Evolutionary conservation across 306 rosid species (phyloP), one percentile per base, ranked within the genome.

Genomic region (Carpinus viminea): DNA sequence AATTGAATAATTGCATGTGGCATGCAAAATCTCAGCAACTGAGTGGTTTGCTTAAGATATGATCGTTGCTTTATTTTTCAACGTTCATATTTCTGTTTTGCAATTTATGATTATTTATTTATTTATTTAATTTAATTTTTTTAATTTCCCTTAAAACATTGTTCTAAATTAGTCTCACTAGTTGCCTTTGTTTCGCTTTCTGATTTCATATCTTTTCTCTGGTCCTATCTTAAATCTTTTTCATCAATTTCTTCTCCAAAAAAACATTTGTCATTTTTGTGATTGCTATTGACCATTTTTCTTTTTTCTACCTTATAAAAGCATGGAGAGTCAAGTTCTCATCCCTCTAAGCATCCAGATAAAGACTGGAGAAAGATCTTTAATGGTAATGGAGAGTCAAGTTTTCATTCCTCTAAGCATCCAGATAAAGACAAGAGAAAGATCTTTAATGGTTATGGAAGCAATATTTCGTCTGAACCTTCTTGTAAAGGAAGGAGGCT

Each of bases 401-500:
- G 82, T 79, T 80, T 82, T 41, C 54, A 71, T 77, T 81, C 88
- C 52, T 88, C 84, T 76, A 80, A 70, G 64, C 81, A 68, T 78
- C 69, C 81, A 55, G 86, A 54, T 76, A 87, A 83, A 78, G 88
- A 73, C 36, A 86, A 86, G 88, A 86, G 90, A 84, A 75, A 83
- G 77, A 85, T 70, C 65, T 57, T 65, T 43, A 71, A 70, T 70
- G 55, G 60, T 48, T 80, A 73, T 48, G 88, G 66, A 56, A 76
- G 12, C 57, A 60, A 64, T 74, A 73, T 43, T n/a, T 21, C 54
- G 59, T 81, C 81, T 72, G 86, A 79, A 80, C 82, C 73, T 84
- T 88, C 96, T 55, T 79, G 79, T 36, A 87, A 78, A 82, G 87
- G 87, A 75, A 86, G 85, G 87, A 83, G 86, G 87, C 79, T 84